Evolutionary conservation across 441 rosid species (phyloP).

Genomic region (Eruca vesicaria): DNA sequence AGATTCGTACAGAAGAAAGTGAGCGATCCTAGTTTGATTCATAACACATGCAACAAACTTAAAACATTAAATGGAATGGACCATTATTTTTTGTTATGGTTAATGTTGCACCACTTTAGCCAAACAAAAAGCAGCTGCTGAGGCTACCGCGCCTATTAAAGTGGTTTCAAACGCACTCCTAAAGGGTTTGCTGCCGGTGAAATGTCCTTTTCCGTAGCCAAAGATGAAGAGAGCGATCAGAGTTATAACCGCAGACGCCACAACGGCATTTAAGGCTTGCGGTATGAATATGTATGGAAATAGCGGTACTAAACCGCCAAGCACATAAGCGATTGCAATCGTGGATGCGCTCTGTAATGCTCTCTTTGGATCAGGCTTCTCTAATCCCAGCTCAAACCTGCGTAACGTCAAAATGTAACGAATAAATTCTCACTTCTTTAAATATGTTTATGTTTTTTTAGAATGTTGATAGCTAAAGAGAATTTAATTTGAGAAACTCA

Average conservation of each 20-base stretch:
- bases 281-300: slow-evolving; percentile 78
- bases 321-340: slow-evolving; percentile 67
- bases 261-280: slow-evolving; percentile 62
- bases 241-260: slow-evolving; percentile 70
- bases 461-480: too few relatives aligned
- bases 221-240: slow-evolving; percentile 66
- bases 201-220: slow-evolving; percentile 80
- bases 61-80: neutral
- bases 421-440: neutral
- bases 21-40: too few relatives aligned
- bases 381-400: slow-evolving; percentile 92
- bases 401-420: neutral
- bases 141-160: slow-evolving; percentile 79
- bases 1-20: too few relatives aligned
- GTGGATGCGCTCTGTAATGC: slow-evolving; percentile 82
- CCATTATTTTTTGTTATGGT: neutral
- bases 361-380: slow-evolving; percentile 88
- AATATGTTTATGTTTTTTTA: neutral
- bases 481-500: too few relatives aligned
- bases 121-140: slow-evolving; percentile 81
- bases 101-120: slow-evolving; percentile 61
- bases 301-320: slow-evolving; percentile 91
- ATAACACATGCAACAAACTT: neutral
- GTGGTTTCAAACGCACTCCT: slow-evolving; percentile 80
- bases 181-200: slow-evolving; percentile 68